Conservation (phyloP, 2,329 filamentous ascomycete species). For the Aureobasidium musti region DNA sequence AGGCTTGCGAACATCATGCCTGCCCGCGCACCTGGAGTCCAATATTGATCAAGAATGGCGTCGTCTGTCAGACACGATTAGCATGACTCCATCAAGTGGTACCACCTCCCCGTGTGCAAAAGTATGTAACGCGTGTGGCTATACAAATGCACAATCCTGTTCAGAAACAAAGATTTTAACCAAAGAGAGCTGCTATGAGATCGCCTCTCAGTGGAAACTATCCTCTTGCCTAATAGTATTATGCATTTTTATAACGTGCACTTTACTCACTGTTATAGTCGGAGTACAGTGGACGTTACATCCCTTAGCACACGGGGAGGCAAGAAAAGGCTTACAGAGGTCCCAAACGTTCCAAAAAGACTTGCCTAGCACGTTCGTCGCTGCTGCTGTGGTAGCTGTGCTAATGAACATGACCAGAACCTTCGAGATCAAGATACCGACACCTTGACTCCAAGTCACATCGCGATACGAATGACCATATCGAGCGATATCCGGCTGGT, state of each 20-base stretch:
- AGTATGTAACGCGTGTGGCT: no score
- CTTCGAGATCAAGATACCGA: background rate
- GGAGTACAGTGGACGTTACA: no score
- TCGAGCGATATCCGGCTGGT: constrained; percentile 17
- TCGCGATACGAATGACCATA: constrained; percentile 13
- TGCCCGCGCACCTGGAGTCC: constrained; percentile 5
- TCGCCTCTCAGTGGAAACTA: no score
- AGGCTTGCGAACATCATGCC: constrained; percentile 12
- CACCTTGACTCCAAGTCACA: constrained; percentile 15
- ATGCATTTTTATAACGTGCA: no score
- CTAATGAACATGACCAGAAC: constrained; percentile 16
- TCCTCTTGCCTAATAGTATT: no score
- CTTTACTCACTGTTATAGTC: no score
- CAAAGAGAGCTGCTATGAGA: no score
- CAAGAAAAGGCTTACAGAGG: background rate
- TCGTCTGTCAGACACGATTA: background rate
- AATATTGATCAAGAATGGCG: constrained; percentile 18
- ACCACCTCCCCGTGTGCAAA: no score
- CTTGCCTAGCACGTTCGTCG: constrained; percentile 5
- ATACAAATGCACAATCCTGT: no score
- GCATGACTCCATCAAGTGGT: background rate
- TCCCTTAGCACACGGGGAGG: no score
- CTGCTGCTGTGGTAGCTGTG: constrained; percentile 16
- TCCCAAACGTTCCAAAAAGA: constrained; percentile 17
- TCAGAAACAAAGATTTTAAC: no score